Percentiles rank a stretch among this genome's conserved stretches.
Conservation (phyloP, 805 yeast species). For the Kodamaea lidongshanica region DNA sequence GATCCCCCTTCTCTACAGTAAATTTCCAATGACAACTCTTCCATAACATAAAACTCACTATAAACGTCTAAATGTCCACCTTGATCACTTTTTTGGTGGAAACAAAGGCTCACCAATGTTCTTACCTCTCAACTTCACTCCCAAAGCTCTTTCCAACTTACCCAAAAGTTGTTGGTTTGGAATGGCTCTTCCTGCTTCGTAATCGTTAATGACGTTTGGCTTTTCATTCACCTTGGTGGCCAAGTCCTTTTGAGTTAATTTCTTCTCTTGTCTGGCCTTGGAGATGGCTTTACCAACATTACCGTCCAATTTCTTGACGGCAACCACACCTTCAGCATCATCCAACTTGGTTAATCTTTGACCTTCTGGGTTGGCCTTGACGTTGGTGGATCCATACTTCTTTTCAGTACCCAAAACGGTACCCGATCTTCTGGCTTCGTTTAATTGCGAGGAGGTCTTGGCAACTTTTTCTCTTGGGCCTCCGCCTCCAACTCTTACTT, state of each 20-base stretch:
- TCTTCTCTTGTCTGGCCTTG: slow-evolving; percentile 81
- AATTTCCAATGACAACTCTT: too few species aligned
- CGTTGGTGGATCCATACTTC: slow-evolving; percentile 68
- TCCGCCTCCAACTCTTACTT: slow-evolving; percentile 80
- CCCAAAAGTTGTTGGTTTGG: slow-evolving; percentile 94
- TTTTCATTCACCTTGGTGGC: slow-evolving; percentile 95
- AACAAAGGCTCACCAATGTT: slow-evolving; percentile 86
- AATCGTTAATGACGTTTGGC: slow-evolving; percentile 91
- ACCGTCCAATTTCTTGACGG: slow-evolving; percentile 81
- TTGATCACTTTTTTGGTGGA: too few species aligned
- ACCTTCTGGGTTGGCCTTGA: slow-evolving; percentile 74
- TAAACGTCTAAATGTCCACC: too few species aligned
- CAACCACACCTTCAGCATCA: slow-evolving; percentile 87
- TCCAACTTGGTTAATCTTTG: slow-evolving; percentile 92
- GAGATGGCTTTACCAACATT: slow-evolving; percentile 84
- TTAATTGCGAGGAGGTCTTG: slow-evolving; percentile 67
- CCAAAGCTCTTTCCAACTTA: slow-evolving; percentile 88
- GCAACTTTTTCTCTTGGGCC: slow-evolving; percentile 87
- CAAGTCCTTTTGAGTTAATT: slow-evolving; percentile 88
- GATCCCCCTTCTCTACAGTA: too few species aligned
- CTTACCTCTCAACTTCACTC: slow-evolving; percentile 94
- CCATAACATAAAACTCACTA: too few species aligned
- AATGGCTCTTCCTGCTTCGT: slow-evolving; percentile 93
- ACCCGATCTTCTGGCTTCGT: slow-evolving; percentile 93
- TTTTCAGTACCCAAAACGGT: slow-evolving; percentile 85